Conservation (phyloP, 768 basidiomycete genomes). For the Amylocystis lapponica region DNA sequence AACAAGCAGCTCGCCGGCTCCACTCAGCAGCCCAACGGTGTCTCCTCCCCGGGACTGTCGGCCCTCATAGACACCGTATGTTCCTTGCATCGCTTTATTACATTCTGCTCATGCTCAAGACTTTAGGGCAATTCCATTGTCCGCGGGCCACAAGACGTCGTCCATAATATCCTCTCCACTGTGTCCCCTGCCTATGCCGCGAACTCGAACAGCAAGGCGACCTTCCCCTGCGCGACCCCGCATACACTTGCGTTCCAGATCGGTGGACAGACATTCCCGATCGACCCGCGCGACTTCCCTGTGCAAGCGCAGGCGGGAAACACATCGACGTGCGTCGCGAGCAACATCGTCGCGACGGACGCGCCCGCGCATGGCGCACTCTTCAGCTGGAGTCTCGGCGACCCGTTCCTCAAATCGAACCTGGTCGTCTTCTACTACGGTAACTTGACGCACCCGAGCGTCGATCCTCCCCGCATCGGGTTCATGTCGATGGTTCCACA, state of each 20-base stretch:
- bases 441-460: constrained; percentile 61
- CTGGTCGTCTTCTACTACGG: constrained; percentile 74
- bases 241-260: constrained; percentile 67
- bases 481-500: constrained; percentile 63
- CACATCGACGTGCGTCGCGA: constrained; percentile 40
- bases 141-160: constrained; percentile 65
- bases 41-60: constrained; percentile 39
- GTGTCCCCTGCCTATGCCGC: constrained; percentile 32
- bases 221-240: constrained; percentile 52
- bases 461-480: constrained; percentile 65
- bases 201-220: constrained; percentile 15
- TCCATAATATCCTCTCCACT: constrained; percentile 37
- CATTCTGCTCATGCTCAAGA: neutral
- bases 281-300: constrained; percentile 72
- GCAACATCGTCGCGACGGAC: constrained; percentile 58
- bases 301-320: constrained; percentile 33
- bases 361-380: constrained; percentile 52
- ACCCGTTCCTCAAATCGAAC: constrained; percentile 73
- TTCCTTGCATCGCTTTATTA: neutral
- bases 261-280: constrained; percentile 62
- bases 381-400: constrained; percentile 75
- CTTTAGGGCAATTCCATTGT: constrained; percentile 69
- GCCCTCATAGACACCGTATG: constrained; percentile 70
- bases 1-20: constrained; percentile 55
- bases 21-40: constrained; percentile 37